phyloP scores from a whole-genome alignment of 2,329 filamentous ascomycete species.

The Lachnellula cervina region DNA sequence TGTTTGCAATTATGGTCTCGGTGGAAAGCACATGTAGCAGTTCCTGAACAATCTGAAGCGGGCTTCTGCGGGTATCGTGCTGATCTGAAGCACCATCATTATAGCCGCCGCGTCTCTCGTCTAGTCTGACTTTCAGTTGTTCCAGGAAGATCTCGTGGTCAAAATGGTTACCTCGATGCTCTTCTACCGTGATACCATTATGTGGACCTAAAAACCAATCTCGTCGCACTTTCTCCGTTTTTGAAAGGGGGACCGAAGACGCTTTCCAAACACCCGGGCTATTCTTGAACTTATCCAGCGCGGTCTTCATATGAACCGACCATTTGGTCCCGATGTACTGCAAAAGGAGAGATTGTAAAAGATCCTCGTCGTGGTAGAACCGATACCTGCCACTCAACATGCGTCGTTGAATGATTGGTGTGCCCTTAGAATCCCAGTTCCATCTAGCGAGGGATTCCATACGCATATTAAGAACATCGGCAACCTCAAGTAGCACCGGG shows the following conservation, averaged over 20 bases:
- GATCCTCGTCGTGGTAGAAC: slow-evolving; percentile 55
- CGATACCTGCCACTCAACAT: slow-evolving; percentile 55
- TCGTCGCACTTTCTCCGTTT: slow-evolving; percentile 38
- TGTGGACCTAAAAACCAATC: slow-evolving; percentile 38
- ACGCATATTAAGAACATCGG: slow-evolving; percentile 53
- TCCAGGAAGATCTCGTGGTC: slow-evolving; percentile 48
- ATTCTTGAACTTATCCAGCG: slow-evolving; percentile 27
- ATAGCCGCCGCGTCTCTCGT: slow-evolving; percentile 37
- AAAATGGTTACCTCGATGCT: slow-evolving; percentile 40
- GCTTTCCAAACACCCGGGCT: slow-evolving; percentile 14
- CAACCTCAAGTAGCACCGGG: slow-evolving; percentile 47
- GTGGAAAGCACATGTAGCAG: slow-evolving; percentile 51
- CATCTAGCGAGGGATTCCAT: slow-evolving; percentile 46
- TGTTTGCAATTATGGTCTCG: slow-evolving; percentile 47
- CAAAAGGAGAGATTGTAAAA: slow-evolving; percentile 48
- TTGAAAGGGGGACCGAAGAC: slow-evolving; percentile 27
- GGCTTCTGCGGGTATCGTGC: slow-evolving; percentile 35
- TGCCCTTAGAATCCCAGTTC: slow-evolving; percentile 42
- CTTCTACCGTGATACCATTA: slow-evolving; percentile 27
- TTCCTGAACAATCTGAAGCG: slow-evolving; percentile 48
- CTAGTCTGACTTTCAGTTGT: slow-evolving; percentile 42
- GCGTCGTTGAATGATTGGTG: slow-evolving; percentile 45
- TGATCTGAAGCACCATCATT: slow-evolving; percentile 35
- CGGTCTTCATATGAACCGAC: slow-evolving; percentile 40
- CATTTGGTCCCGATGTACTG: slow-evolving; percentile 49